A percentile compares a stretch with the other conserved stretches of the same genome.
phyloP scores from a whole-genome alignment of 768 basidiomycete genomes.

The Amanita phalloides region DNA sequence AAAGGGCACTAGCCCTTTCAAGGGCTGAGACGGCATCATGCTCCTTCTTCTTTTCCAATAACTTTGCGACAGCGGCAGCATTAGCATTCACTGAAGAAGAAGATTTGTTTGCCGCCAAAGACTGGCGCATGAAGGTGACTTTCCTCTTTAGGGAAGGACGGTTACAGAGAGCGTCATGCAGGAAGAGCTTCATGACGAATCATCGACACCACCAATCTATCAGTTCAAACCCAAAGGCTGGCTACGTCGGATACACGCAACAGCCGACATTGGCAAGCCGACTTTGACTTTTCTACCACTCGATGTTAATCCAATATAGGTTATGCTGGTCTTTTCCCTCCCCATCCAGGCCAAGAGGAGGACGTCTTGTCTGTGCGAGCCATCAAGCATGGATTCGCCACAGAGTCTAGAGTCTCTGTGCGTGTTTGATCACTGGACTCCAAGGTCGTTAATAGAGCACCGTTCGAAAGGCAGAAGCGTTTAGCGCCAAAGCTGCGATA shows the following conservation, averaged over 20 bases:
- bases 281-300: background rate
- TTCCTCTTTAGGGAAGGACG: constrained; percentile 2
- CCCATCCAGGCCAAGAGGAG: constrained; percentile 65
- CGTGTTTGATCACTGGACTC: constrained; percentile 12
- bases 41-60: constrained; percentile 75
- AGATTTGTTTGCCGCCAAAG: constrained; percentile 40
- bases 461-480: constrained; percentile 44
- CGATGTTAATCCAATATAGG: constrained; percentile 34
- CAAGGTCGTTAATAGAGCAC: background rate
- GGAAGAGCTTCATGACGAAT: background rate
- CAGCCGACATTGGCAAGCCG: background rate
- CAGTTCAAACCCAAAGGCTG: constrained; percentile 1
- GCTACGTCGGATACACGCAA: constrained; percentile 1
- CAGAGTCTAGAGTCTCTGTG: constrained; percentile 44
- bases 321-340: constrained; percentile 69
- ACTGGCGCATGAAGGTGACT: constrained; percentile 37
- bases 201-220: constrained; percentile 3
- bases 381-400: constrained; percentile 57
- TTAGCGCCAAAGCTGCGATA: constrained; percentile 44
- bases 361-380: constrained; percentile 55
- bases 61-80: constrained; percentile 39
- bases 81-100: constrained; percentile 26
- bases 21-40: constrained; percentile 65
- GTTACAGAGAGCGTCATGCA: background rate
- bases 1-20: constrained; percentile 51